Evolutionary conservation across 1,284 basidiomycete species (phyloP).

Genomic region (Sphaerobolus stellatus): DNA sequence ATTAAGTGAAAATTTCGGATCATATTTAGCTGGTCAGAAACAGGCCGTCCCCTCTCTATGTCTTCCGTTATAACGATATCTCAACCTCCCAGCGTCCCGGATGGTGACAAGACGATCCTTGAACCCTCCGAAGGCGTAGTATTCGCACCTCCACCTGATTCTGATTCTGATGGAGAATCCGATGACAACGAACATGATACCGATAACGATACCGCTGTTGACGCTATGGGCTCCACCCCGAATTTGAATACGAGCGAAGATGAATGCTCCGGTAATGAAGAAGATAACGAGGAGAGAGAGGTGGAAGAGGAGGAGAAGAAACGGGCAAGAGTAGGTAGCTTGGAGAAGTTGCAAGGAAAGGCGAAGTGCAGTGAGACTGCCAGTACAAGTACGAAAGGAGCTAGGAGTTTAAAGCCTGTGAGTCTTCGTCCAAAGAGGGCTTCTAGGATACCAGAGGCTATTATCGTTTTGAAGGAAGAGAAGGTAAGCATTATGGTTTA

Average conservation of each 20-base stretch:
- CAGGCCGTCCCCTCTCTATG: constrained; percentile 59
- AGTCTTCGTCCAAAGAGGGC: constrained; percentile 10
- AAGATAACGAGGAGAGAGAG: too few species aligned
- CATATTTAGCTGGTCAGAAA: constrained; percentile 23
- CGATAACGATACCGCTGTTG: not conserved
- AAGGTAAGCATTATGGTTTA: constrained; percentile 56
- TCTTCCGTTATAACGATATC: constrained; percentile 81
- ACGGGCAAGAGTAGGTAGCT: constrained; percentile 13
- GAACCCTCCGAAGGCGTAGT: constrained; percentile 52
- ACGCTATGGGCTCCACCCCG: not conserved
- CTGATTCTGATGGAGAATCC: constrained; percentile 47
- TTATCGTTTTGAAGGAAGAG: constrained; percentile 81
- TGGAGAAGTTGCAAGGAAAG: constrained; percentile 18
- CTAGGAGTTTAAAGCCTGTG: constrained; percentile 8
- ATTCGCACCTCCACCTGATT: constrained; percentile 54
- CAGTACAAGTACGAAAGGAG: constrained; percentile 5
- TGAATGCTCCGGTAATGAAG: constrained; percentile 10
- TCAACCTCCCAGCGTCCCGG: constrained; percentile 58
- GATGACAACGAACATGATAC: constrained; percentile 29
- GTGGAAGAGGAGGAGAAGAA: constrained; percentile 16
- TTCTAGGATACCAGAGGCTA: constrained; percentile 54
- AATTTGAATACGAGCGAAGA: constrained; percentile 2
- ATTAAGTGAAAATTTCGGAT: not conserved
- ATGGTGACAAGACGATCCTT: constrained; percentile 39
- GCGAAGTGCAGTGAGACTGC: not conserved